Base-by-base conservation (phyloP, 768 basidiomycete species). In the Tephrocybe rancida region DNA sequence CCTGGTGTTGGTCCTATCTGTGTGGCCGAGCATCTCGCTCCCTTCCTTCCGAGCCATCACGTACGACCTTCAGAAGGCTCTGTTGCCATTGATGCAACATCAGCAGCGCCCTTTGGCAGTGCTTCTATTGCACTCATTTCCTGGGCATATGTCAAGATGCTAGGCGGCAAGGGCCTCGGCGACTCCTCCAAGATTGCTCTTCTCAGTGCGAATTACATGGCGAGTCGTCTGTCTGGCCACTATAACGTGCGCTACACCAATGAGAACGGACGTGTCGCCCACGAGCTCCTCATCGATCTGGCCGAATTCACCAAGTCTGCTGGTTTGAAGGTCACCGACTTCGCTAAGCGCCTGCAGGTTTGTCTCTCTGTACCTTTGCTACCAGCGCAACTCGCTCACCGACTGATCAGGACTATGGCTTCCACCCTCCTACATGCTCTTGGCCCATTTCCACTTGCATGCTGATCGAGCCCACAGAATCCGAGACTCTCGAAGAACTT, bases 81-180 rank as follows among this genome's bases (percentile, higher is more conserved):
- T n/a, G 71, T 83, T 45, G 85, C 88, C 1, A 98, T 99, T 57
- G 77, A 87, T 26, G 91, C 97, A 5, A 88, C 98, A 42, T 85
- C 96, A 8, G 92, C 92, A 0, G 94, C 90, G 1, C 97, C 95
- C 0, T 98, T 86, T 66, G 96, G 97, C 41, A 95, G 93, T 59
- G 92, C 97, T 2, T 95, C 93, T 6, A 95, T 99, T 63, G 86
- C 92, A 43, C 80, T 95, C 56, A 98, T 98, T 63, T 98, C 95
- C 0, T 98, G 96, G 95, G 96, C 97, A 11, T 99, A 97, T 71
- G 92, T 97, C 80, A 96, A 92, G 76, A 98, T 99, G 97, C 84
- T 99, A n/a, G 97, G 97, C 24, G 96, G 95, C 7, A 75, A 84
- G 50, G 97, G 97, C 6, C 82, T 99, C 24, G 82, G 85, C 21